Conservation (phyloP, 1,139 yeast species). For the Eremothecium cymbalariae region DNA sequence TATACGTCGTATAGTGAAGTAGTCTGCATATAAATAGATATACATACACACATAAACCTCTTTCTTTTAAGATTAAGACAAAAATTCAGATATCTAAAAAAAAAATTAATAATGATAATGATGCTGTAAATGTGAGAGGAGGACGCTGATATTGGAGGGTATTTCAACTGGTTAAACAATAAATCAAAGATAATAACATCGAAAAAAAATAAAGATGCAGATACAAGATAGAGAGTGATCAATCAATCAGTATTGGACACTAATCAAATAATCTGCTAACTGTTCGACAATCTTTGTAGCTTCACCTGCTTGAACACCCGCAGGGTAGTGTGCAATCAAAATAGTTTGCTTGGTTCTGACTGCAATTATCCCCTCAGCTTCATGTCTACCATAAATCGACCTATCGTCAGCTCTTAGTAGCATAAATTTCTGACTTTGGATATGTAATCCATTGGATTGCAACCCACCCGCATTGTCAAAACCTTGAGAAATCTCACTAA, state of each 20-base stretch:
- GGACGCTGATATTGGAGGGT: not conserved
- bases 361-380: constrained; percentile 76
- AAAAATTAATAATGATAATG: too few relatives aligned
- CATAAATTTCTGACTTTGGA: constrained; percentile 81
- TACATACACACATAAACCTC: too few relatives aligned
- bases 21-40: too few relatives aligned
- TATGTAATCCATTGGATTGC: constrained; percentile 79
- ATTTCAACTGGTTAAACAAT: not conserved
- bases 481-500: constrained; percentile 66
- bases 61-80: too few relatives aligned
- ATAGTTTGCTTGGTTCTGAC: constrained; percentile 93
- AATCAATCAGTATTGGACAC: constrained; percentile 66
- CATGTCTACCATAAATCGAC: constrained; percentile 87
- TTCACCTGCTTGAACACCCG: constrained; percentile 85
- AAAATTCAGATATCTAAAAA: too few relatives aligned
- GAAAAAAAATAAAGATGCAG: not conserved
- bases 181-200: not conserved
- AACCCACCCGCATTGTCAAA: constrained; percentile 70
- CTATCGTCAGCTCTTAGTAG: constrained; percentile 85
- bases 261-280: constrained; percentile 86
- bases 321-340: constrained; percentile 89
- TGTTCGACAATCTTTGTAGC: constrained; percentile 93
- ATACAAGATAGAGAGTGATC: too few relatives aligned
- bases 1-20: too few relatives aligned
- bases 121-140: too few relatives aligned